These are phyloP conservation scores for Diaporthe ilicicola DNA, from an alignment of 2,329 filamentous ascomycete species.

Conservation along the genomic window DNA sequence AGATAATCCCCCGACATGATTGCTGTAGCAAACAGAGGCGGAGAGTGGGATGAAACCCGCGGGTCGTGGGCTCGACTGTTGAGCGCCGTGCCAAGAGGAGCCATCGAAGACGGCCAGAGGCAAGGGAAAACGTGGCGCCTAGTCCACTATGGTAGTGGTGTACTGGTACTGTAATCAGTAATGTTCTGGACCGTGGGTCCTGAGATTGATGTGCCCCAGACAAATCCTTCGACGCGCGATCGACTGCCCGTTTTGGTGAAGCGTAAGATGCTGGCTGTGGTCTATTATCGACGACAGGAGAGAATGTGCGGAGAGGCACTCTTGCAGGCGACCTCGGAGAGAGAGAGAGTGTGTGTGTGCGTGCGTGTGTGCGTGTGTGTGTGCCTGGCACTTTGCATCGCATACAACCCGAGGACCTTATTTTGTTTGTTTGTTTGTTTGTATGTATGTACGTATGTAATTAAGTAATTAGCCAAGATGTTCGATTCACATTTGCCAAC, in stretches of 20 bases:
- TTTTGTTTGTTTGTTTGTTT: too few species aligned
- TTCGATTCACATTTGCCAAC: background rate
- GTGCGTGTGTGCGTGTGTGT: background rate
- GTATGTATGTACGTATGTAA: too few species aligned
- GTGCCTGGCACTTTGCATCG: background rate
- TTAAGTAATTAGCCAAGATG: too few species aligned
- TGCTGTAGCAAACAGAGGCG: constrained; percentile 20
- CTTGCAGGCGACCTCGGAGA: too few species aligned
- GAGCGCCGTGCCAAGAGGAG: constrained; percentile 5
- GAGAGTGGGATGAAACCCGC: constrained; percentile 22
- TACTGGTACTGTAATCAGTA: constrained; percentile 10
- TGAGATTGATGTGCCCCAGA: constrained; percentile 22
- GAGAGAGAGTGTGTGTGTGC: too few species aligned
- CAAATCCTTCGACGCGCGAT: constrained; percentile 31
- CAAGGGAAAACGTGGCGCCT: constrained; percentile 2
- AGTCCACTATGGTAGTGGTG: constrained; percentile 4
- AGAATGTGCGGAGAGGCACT: background rate
- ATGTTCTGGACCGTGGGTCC: constrained; percentile 30
- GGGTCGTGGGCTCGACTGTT: constrained; percentile 3
- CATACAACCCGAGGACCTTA: background rate
- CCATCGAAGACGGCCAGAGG: constrained; percentile 13
- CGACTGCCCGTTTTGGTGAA: constrained; percentile 31
- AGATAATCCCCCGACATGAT: constrained; percentile 16
- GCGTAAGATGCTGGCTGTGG: constrained; percentile 16
- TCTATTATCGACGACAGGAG: background rate